These are phyloP conservation scores for Chiua sp. DNA, from an alignment of 1,284 basidiomycete species.

Conservation along the genomic window DNA sequence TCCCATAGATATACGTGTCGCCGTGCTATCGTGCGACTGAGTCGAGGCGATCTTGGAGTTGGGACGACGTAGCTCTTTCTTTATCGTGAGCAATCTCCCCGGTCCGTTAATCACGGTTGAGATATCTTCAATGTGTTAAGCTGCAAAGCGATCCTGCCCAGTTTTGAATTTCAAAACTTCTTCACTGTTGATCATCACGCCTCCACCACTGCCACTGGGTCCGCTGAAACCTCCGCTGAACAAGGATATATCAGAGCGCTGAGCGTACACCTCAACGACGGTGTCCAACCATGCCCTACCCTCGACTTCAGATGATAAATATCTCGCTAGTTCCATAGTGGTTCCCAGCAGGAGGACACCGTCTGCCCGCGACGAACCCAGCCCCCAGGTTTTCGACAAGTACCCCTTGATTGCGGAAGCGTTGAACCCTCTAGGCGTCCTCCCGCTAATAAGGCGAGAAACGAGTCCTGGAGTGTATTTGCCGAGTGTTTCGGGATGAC, in stretches of 20 bases:
- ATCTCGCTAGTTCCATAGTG: constrained; percentile 94
- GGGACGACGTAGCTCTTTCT: constrained; percentile 76
- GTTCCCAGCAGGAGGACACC: constrained; percentile 91
- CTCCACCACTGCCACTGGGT: constrained; percentile 69
- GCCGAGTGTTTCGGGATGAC: constrained; percentile 88
- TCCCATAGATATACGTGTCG: constrained; percentile 92
- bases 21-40: constrained; percentile 90
- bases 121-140: constrained; percentile 95
- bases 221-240: constrained; percentile 68
- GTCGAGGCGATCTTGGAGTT: constrained; percentile 89
- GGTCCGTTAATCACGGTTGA: constrained; percentile 90
- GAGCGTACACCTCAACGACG: constrained; percentile 85
- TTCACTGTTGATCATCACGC: constrained; percentile 95
- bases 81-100: constrained; percentile 90
- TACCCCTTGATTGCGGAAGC: constrained; percentile 91
- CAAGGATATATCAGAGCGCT: constrained; percentile 88
- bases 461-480: constrained; percentile 95
- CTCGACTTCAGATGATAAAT: constrained; percentile 90
- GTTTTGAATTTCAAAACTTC: constrained; percentile 97
- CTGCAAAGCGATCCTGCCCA: constrained; percentile 92
- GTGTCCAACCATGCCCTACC: constrained; percentile 94
- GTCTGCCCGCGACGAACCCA: constrained; percentile 89
- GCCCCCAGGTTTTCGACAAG: constrained; percentile 91
- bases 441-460: constrained; percentile 91
- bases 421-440: constrained; percentile 99